Conservation (phyloP, 257 asterid genomes). For the Scutellaria galericulata region DNA sequence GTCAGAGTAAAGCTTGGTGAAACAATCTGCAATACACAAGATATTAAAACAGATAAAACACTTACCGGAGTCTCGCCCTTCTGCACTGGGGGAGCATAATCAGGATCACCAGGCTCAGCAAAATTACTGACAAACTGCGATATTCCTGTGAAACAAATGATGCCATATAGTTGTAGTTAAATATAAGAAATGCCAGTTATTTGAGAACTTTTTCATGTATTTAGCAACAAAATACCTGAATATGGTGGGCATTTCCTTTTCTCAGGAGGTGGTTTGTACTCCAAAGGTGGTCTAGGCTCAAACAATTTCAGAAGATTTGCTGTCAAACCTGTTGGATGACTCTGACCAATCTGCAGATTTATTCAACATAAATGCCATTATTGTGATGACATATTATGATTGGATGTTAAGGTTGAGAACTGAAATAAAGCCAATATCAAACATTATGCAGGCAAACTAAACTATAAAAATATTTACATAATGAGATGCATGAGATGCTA, state of each 20-base stretch:
- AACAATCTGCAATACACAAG: background rate
- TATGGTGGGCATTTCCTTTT: slow-evolving; percentile 92
- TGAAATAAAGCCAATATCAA: background rate
- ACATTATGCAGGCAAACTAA: background rate
- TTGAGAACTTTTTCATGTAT: slow-evolving; percentile 11
- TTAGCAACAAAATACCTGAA: slow-evolving; percentile 57
- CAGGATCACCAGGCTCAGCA: slow-evolving; percentile 87
- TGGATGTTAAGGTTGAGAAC: background rate
- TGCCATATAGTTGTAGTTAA: background rate
- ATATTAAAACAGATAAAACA: slow-evolving; percentile 23
- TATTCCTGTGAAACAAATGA: slow-evolving; percentile 61
- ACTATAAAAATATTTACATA: background rate
- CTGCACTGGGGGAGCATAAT: slow-evolving; percentile 83
- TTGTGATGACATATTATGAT: too few relatives aligned
- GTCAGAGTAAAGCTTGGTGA: slow-evolving; percentile 12
- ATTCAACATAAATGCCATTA: slow-evolving; percentile 11
- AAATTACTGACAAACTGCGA: slow-evolving; percentile 72
- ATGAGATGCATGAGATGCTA: slow-evolving; percentile 15
- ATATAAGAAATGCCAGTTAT: slow-evolving; percentile 7
- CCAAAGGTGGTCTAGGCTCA: slow-evolving; percentile 97
- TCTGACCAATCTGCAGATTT: slow-evolving; percentile 81
- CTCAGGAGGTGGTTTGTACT: slow-evolving; percentile 89
- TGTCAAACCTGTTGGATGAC: slow-evolving; percentile 98
- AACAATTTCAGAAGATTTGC: slow-evolving; percentile 79
- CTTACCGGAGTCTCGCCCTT: slow-evolving; percentile 94